Evolutionary conservation across 352 stramenopile species (phyloP), one percentile per base, ranked within the genome.

Genomic region (Phytophthora palmivora): DNA sequence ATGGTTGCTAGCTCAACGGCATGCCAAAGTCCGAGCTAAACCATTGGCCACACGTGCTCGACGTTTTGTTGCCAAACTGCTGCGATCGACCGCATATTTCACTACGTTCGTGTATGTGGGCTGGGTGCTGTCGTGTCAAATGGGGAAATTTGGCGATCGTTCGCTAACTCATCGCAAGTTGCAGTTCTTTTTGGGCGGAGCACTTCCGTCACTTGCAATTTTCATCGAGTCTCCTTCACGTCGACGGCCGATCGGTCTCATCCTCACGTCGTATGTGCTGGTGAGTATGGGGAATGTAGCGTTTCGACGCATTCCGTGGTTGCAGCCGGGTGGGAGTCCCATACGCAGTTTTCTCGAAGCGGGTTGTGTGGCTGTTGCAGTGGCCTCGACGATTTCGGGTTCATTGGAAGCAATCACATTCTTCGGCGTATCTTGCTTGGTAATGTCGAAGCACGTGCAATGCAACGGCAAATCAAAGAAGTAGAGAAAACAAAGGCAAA

Each of bases 241-340:
- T 16, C 58, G 79, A 16, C 67, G 70, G 2, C 78, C 77, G 1
- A 84, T 88, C 42, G 78, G 74, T 14, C 68, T 90, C 7, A 86
- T 90, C 58, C 77, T 90, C 39, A 70, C 71, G 16, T 86, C 81
- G 32, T 90, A 90, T 34, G 69, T 69, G 56, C 78, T 86, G 6
- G 58, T 87, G 43, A 90, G 78, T 37, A 63, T 86, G 41, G 71
- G 70, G 22, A 74, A 66, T 3, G 78, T 88, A 15, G 49, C 72
- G 4, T 73, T 70, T 19, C 58, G 72, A 18, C 42, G 64, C 3
- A 44, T 83, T 48, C 16, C 44, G 16, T 84, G 67, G 74, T 59
- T 89, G 16, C 56, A 80, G 51, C 68, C 66, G 16, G 63, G 65
- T 54, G 67, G 50, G 0, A 76, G 63, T 8, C 43, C 62, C 3